phyloP scores from a whole-genome alignment of 2,329 filamentous ascomycete genomes.

The Colletotrichum spaethianum region DNA sequence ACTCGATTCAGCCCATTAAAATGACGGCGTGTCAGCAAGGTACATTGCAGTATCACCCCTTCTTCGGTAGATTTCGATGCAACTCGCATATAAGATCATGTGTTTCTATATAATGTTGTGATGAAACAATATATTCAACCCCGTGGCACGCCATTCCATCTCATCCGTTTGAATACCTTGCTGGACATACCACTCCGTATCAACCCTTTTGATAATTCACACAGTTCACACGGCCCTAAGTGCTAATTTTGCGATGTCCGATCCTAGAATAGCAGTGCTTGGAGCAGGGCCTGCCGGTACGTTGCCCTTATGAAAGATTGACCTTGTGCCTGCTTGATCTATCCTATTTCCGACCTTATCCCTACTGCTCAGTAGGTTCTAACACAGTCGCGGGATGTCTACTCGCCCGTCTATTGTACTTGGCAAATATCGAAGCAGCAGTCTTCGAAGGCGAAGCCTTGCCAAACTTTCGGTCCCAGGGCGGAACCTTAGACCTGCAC shows the following conservation, averaged over 20 bases:
- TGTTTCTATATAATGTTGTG: background rate
- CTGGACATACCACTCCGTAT: no score
- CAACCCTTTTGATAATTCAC: no score
- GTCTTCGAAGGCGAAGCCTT: slow-evolving; percentile 65
- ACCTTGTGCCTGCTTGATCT: background rate
- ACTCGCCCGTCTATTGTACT: slow-evolving; percentile 66
- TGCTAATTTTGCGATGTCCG: slow-evolving; percentile 1
- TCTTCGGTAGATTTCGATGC: background rate
- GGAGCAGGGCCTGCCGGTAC: slow-evolving; percentile 61
- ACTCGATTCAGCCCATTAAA: background rate
- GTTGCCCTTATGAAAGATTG: background rate
- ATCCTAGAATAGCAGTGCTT: slow-evolving; percentile 59
- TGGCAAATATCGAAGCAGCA: slow-evolving; percentile 60
- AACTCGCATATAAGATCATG: background rate
- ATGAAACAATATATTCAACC: background rate
- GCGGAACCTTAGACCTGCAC: slow-evolving; percentile 70
- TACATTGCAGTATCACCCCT: background rate
- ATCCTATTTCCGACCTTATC: background rate
- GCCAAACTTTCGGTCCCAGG: slow-evolving; percentile 62
- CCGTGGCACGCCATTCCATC: background rate
- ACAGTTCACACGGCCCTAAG: background rate
- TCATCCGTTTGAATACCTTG: background rate
- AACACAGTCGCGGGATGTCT: slow-evolving; percentile 54
- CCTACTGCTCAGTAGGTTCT: background rate
- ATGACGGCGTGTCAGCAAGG: no score